Evolutionary conservation across 2,329 filamentous ascomycete genomes (phyloP).

Genomic region (Cladophialophora immunda): DNA sequence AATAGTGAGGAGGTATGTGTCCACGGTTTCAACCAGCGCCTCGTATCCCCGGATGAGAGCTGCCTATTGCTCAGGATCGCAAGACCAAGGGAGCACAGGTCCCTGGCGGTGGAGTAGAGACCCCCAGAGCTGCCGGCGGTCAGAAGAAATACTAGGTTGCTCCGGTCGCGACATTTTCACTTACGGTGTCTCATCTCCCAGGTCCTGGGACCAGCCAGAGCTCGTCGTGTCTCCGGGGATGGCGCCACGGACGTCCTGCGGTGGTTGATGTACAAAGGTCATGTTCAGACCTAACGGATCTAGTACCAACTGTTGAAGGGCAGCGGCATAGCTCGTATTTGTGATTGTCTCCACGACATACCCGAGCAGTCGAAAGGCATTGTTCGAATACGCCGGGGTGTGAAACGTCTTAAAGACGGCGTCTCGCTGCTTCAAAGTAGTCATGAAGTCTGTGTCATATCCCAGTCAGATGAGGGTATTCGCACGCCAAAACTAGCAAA

Average conservation of each 20-base stretch:
- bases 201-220: slow-evolving; percentile 19
- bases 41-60: slow-evolving; percentile 51
- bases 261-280: slow-evolving; percentile 43
- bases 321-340: slow-evolving; percentile 50
- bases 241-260: slow-evolving; percentile 31
- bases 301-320: slow-evolving; percentile 52
- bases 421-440: slow-evolving; percentile 43
- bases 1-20: slow-evolving; percentile 50
- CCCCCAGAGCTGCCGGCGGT: slow-evolving; percentile 43
- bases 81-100: slow-evolving; percentile 54
- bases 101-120: slow-evolving; percentile 54
- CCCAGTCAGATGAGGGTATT: slow-evolving; percentile 5
- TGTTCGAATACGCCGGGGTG: slow-evolving; percentile 60
- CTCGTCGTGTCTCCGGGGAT: slow-evolving; percentile 25
- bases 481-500: not conserved
- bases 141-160: slow-evolving; percentile 20
- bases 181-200: slow-evolving; percentile 23
- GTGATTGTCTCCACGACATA: slow-evolving; percentile 57
- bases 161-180: slow-evolving; percentile 1
- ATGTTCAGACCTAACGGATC: slow-evolving; percentile 54
- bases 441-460: slow-evolving; percentile 43
- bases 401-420: slow-evolving; percentile 55
- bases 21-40: slow-evolving; percentile 57
- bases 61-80: slow-evolving; percentile 56
- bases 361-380: slow-evolving; percentile 56